Percentiles rank a stretch among this genome's conserved stretches.
Conservation (phyloP, 2,329 filamentous ascomycete species). For the Xylaria sp. region DNA sequence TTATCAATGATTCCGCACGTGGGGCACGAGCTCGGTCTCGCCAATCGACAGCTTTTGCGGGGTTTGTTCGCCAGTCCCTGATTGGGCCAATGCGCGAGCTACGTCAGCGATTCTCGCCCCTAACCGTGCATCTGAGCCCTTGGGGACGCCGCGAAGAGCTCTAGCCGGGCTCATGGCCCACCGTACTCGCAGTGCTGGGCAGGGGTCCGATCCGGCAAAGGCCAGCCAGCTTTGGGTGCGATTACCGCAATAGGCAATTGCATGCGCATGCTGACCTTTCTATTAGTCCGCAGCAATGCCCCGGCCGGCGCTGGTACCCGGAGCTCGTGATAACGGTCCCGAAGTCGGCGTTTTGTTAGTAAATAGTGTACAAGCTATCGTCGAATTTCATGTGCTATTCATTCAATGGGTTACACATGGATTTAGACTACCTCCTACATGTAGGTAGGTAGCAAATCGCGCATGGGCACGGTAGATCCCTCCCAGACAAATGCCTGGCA, state of each 20-base stretch:
- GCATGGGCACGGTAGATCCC: constrained; percentile 2
- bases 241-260: constrained; percentile 33
- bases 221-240: background rate
- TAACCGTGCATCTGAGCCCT: background rate
- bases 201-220: background rate
- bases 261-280: constrained; percentile 31
- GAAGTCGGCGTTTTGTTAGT: constrained; percentile 28
- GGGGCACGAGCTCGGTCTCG: constrained; percentile 30
- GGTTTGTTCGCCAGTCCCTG: constrained; percentile 29
- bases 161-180: constrained; percentile 27
- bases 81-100: constrained; percentile 28
- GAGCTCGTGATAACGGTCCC: constrained; percentile 23
- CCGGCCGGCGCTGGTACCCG: background rate
- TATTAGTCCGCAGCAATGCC: constrained; percentile 27
- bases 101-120: constrained; percentile 36
- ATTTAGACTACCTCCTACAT: background rate
- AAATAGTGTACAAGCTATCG: background rate
- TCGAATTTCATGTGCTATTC: constrained; percentile 7
- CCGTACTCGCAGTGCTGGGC: background rate
- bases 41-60: constrained; percentile 43
- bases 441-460: constrained; percentile 10
- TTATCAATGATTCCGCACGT: constrained; percentile 42
- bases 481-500: constrained; percentile 15
- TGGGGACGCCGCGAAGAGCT: constrained; percentile 6
- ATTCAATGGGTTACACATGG: constrained; percentile 16